Evolutionary conservation across 2,329 filamentous ascomycete species (phyloP), one percentile per base, ranked within the genome.

Genomic region (Erysiphe neolycopersici): DNA sequence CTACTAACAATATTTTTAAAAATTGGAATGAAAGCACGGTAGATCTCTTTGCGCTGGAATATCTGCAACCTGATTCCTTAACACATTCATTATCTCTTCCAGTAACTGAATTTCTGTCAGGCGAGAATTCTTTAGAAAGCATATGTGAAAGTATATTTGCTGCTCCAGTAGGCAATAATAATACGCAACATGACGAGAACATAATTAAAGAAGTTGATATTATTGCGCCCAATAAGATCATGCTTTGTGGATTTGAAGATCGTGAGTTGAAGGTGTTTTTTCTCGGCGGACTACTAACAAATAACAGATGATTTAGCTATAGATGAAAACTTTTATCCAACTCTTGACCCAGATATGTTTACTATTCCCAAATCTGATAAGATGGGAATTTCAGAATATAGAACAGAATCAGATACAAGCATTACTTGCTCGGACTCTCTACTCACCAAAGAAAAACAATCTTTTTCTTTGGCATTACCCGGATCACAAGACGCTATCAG

Each of bases 21-120:
- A 41, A 46, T 38, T 56, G 55, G 53, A 49, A 48, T 58, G 60
- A 45, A 58, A 56, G 40, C 52, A 61, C 52, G 18, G 44, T 51
- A 45, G 64, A 67, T 47, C 49, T 63, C 14, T 60, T 63, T 22
- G 67, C 67, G 65, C 61, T 61, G 5, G 65, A 67, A 47, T 64
- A 64, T 51, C 50, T 52, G 18, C 54, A 49, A 18, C 47, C 50
- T 12, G 54, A 48, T 19, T 47, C 52, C 14, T 48, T 47, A 17
- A 53, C 48, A 10, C 48, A 48, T 22, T 36, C 47, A n/a, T 62
- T 58, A 29, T 61, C 56, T 41, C 60, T 59, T 10, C 52, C 55
- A 32, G 49, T 53, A 26, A 45, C 16, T 41, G 38, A 41, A n/a
- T 11, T 29, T 29, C 22, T 11, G 41, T 48, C 51, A 38, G 50